Evolutionary conservation across 352 stramenopile genomes (phyloP).

Genomic region (Paralagenidium karlingii): DNA sequence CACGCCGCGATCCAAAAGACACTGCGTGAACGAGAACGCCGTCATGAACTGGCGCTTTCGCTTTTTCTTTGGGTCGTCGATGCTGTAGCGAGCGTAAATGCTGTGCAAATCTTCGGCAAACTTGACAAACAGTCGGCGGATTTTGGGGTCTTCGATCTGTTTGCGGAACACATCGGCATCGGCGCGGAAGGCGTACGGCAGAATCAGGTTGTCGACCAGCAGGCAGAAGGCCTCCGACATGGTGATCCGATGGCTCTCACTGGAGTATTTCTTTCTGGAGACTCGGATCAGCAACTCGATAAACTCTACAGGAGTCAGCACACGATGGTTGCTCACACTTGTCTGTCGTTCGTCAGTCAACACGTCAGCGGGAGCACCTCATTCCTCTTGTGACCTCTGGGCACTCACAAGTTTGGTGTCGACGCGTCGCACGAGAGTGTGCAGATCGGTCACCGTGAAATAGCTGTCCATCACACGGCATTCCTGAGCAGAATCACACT

Average conservation of each 20-base stretch:
- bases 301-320: slow-evolving; percentile 40
- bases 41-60: slow-evolving; percentile 30
- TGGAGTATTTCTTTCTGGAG: slow-evolving; percentile 44
- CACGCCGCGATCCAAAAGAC: slow-evolving; percentile 42
- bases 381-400: slow-evolving; percentile 5
- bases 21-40: slow-evolving; percentile 45
- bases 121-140: slow-evolving; percentile 46
- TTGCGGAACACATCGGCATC: slow-evolving; percentile 61
- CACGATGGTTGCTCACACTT: slow-evolving; percentile 22
- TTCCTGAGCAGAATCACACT: too few species aligned
- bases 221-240: slow-evolving; percentile 68
- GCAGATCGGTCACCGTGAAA: slow-evolving; percentile 25
- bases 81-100: slow-evolving; percentile 37
- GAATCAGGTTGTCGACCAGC: slow-evolving; percentile 57
- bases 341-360: slow-evolving; percentile 7
- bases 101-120: slow-evolving; percentile 42
- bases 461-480: slow-evolving; percentile 46
- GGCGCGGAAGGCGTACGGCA: slow-evolving; percentile 58
- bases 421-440: slow-evolving; percentile 25
- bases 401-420: slow-evolving; percentile 31
- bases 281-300: slow-evolving; percentile 50
- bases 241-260: slow-evolving; percentile 47
- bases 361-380: slow-evolving; percentile 2
- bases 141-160: slow-evolving; percentile 54
- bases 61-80: slow-evolving; percentile 25